A percentile compares a stretch with the other conserved stretches of the same genome.
phyloP scores from a whole-genome alignment of 1,284 basidiomycete genomes.

The Fomitopsis pinicola region DNA sequence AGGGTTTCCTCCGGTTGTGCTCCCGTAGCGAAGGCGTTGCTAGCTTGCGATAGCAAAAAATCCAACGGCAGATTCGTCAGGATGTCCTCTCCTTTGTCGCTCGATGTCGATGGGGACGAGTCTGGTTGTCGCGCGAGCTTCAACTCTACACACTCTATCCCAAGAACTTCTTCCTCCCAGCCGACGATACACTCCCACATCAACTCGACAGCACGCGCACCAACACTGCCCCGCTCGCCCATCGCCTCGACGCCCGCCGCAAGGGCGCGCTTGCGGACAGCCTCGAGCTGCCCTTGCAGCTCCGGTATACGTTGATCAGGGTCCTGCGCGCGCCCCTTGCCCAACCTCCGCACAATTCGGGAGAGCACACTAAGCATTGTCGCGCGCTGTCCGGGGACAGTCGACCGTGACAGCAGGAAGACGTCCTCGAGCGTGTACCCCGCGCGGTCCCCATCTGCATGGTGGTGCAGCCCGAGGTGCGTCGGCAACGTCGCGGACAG shows the following conservation, averaged over 20 bases:
- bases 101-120: conserved; percentile 5
- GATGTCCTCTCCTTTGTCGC: conserved; percentile 14
- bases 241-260: conserved; percentile 63
- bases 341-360: conserved; percentile 48
- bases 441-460: conserved; percentile 73
- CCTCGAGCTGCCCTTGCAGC: conserved; percentile 43
- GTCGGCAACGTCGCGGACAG: conserved; percentile 61
- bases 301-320: conserved; percentile 30
- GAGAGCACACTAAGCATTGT: conserved; percentile 77
- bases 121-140: conserved; percentile 22
- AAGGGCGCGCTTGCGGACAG: conserved; percentile 51
- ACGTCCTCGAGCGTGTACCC: conserved; percentile 90
- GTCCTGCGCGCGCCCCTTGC: conserved; percentile 20
- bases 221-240: conserved; percentile 62
- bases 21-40: conserved; percentile 33
- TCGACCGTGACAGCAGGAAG: conserved; percentile 79
- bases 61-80: conserved; percentile 48
- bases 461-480: conserved; percentile 88
- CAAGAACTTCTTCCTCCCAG: conserved; percentile 43
- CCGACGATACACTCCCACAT: conserved; percentile 67
- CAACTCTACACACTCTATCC: conserved; percentile 50
- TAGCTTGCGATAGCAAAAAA: conserved; percentile 50
- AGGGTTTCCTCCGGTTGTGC: conserved; percentile 46
- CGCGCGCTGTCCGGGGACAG: conserved; percentile 79
- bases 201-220: conserved; percentile 61